These are phyloP conservation scores for Penicillium daleae DNA, from an alignment of 495 filamentous ascomycete species.

Conservation along the genomic window DNA sequence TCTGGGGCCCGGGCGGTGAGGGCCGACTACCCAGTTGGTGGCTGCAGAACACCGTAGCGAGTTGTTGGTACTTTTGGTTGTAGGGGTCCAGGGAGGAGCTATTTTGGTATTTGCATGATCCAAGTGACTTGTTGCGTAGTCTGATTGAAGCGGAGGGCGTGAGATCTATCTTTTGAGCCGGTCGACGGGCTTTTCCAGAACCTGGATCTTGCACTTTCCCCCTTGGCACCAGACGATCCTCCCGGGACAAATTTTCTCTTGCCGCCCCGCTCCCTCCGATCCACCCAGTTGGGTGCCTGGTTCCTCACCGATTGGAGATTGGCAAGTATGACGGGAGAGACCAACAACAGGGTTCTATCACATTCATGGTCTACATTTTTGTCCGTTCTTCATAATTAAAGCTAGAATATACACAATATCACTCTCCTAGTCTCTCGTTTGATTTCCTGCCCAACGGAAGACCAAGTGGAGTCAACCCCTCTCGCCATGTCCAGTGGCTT, in stretches of 20 bases:
- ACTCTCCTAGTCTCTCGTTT: too few species aligned
- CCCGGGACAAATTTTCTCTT: constrained; percentile 38
- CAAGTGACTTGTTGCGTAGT: neutral
- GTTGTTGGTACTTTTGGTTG: constrained; percentile 19
- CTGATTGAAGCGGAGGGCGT: too few species aligned
- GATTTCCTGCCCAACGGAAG: neutral
- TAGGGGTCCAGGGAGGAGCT: too few species aligned
- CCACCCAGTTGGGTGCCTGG: constrained; percentile 30
- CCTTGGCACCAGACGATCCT: constrained; percentile 22
- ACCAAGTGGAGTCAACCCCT: constrained; percentile 26
- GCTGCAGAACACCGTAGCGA: constrained; percentile 31
- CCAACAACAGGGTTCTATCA: neutral
- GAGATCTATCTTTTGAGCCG: too few species aligned
- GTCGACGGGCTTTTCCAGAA: neutral
- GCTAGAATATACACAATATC: neutral
- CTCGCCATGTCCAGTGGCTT: constrained; percentile 23
- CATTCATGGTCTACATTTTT: neutral
- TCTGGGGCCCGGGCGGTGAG: constrained; percentile 36
- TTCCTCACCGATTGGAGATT: constrained; percentile 26
- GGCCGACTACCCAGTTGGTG: constrained; percentile 31
- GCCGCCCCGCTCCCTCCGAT: constrained; percentile 35
- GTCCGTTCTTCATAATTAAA: neutral
- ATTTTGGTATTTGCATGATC: neutral
- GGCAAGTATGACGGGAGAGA: too few species aligned
- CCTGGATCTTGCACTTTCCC: constrained; percentile 8